Evolutionary conservation across 345 rosid genomes (phyloP).

Genomic region (Xanthoceras sorbifolium): DNA sequence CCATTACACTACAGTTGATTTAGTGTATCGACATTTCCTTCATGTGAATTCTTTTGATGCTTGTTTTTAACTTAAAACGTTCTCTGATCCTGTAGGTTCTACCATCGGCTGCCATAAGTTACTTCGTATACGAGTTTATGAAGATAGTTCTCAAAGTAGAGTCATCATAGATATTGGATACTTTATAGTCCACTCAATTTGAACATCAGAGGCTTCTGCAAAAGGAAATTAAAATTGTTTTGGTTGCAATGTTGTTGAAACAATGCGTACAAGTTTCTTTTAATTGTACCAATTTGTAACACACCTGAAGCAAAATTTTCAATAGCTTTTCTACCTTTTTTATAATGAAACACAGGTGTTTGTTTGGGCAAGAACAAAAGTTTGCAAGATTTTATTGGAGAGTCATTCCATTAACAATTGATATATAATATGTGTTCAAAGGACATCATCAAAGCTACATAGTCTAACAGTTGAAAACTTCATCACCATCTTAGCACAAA

Average conservation of each 20-base stretch:
- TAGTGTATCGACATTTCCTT: too few relatives aligned
- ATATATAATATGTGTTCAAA: background rate
- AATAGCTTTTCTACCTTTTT: background rate
- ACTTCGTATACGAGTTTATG: constrained; percentile 80
- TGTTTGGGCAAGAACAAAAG: background rate
- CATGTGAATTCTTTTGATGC: background rate
- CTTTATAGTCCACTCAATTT: background rate
- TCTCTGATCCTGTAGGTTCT: constrained; percentile 57
- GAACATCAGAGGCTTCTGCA: background rate
- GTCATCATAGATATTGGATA: constrained; percentile 37
- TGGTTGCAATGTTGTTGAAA: background rate
- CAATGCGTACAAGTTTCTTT: background rate
- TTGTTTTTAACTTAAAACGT: background rate
- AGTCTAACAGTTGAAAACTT: background rate
- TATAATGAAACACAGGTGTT: background rate
- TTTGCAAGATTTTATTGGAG: background rate
- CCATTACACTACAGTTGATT: too few relatives aligned
- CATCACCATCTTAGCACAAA: background rate
- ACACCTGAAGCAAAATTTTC: background rate
- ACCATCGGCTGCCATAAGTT: constrained; percentile 93
- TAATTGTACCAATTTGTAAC: background rate
- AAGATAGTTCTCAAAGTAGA: constrained; percentile 90
- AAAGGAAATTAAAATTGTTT: background rate
- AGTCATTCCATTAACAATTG: background rate
- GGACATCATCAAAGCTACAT: background rate